These are phyloP conservation scores for Ascochyta viciae-villosae DNA, from an alignment of 2,329 filamentous ascomycete genomes.

Conservation along the genomic window DNA sequence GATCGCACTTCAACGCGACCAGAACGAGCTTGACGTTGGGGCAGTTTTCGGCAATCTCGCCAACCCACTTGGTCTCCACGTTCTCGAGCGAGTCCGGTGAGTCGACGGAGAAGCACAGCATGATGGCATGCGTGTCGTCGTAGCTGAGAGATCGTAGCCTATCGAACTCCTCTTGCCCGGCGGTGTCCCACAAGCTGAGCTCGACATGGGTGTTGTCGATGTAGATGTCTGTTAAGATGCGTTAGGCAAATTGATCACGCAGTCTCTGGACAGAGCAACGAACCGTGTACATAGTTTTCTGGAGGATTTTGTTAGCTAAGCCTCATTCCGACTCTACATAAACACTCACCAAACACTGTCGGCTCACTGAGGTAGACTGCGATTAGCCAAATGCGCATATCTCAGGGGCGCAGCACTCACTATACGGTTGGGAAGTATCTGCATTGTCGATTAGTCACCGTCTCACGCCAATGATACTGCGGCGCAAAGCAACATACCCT, in stretches of 20 bases:
- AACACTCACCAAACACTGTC: conserved; percentile 76
- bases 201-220: conserved; percentile 98
- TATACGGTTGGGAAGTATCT: conserved; percentile 98
- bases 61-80: conserved; percentile 98
- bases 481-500: conserved; percentile 68
- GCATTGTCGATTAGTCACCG: conserved; percentile 14
- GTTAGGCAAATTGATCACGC: conserved; percentile 11
- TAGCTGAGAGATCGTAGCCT: conserved; percentile 93
- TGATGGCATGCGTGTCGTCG: conserved; percentile 97
- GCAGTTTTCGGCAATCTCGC: conserved; percentile 97
- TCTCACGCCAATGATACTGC: neutral
- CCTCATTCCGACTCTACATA: neutral
- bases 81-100: conserved; percentile 97
- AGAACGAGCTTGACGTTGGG: conserved; percentile 93
- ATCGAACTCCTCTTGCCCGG: conserved; percentile 98
- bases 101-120: conserved; percentile 97
- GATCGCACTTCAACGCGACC: conserved; percentile 94
- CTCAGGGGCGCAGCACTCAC: conserved; percentile 55
- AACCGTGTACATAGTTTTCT: conserved; percentile 99
- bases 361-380: conserved; percentile 68
- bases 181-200: conserved; percentile 96
- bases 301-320: conserved; percentile 28
- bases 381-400: conserved; percentile 26
- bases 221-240: conserved; percentile 77
- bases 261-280: conserved; percentile 33